Percentiles rank a stretch among this genome's conserved stretches.
phyloP scores from a whole-genome alignment of 2,329 filamentous ascomycete species.

The Diaporthe sp. region DNA sequence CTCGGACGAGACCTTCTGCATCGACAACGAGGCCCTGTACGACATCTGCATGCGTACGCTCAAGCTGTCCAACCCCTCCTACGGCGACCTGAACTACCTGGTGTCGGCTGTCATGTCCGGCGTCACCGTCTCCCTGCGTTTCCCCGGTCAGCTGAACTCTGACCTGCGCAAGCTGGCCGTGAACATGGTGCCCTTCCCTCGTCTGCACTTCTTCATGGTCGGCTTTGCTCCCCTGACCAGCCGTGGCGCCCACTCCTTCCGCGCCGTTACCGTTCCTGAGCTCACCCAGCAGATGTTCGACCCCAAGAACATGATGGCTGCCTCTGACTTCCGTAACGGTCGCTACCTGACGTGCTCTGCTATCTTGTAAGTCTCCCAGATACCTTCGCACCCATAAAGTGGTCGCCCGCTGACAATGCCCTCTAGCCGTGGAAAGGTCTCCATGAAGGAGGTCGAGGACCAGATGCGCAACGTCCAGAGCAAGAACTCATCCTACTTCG shows the following conservation, averaged over 20 bases:
- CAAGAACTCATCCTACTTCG: conserved; percentile 99
- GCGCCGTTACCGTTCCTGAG: conserved; percentile 96
- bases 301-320: conserved; percentile 99
- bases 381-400: neutral
- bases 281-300: conserved; percentile 99
- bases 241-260: conserved; percentile 89
- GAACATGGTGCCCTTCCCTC: conserved; percentile 99
- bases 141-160: conserved; percentile 99
- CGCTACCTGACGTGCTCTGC: conserved; percentile 99
- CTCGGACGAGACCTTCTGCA: conserved; percentile 99
- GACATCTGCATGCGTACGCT: conserved; percentile 99
- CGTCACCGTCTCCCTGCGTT: conserved; percentile 97
- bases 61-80: conserved; percentile 98
- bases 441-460: conserved; percentile 99
- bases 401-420: conserved; percentile 48
- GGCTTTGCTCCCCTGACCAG: conserved; percentile 99
- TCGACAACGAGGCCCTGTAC: conserved; percentile 99
- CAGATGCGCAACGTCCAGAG: conserved; percentile 99
- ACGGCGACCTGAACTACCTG: conserved; percentile 99
- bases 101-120: conserved; percentile 99
- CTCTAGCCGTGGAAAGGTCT: conserved; percentile 92
- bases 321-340: conserved; percentile 99
- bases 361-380: conserved; percentile 81
- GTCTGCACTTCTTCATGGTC: conserved; percentile 99
- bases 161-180: conserved; percentile 99